These are phyloP conservation scores for Vaccinium myrtillus DNA, from an alignment of 148 eudicot genomes.

Conservation along the genomic window DNA sequence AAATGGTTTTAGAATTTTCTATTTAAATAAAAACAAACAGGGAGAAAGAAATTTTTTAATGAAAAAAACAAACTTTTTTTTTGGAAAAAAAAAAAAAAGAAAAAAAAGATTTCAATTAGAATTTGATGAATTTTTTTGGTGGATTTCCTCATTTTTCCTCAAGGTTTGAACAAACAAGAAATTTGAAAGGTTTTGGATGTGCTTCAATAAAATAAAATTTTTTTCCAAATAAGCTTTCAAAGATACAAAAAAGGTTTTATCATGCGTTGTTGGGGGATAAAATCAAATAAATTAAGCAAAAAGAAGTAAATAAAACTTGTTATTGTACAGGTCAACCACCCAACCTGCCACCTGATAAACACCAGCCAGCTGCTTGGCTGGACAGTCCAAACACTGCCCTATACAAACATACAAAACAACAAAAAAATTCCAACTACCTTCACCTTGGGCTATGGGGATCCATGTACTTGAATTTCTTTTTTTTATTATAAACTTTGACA, in stretches of 20 bases:
- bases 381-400: conserved; percentile 4
- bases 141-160: too few relatives aligned
- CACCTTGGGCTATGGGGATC: background rate
- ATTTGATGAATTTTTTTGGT: too few relatives aligned
- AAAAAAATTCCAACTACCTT: background rate
- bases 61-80: too few relatives aligned
- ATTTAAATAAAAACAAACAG: background rate
- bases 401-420: background rate
- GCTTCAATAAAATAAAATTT: too few relatives aligned
- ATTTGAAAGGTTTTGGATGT: background rate
- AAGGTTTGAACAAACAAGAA: too few relatives aligned
- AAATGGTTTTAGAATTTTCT: too few relatives aligned
- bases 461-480: background rate
- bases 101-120: too few relatives aligned
- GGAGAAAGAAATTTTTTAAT: background rate
- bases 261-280: conserved; percentile 1
- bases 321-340: conserved; percentile 6
- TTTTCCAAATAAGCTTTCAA: background rate
- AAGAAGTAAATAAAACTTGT: background rate
- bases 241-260: background rate
- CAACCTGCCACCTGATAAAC: conserved; percentile 5
- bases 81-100: too few relatives aligned
- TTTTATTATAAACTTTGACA: too few relatives aligned
- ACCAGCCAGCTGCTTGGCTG: background rate
- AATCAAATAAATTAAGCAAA: background rate